A percentile compares a stretch with the other conserved stretches of the same genome.
Conservation (phyloP, 1,139 yeast genomes). For the Debaryomyces sp. region DNA sequence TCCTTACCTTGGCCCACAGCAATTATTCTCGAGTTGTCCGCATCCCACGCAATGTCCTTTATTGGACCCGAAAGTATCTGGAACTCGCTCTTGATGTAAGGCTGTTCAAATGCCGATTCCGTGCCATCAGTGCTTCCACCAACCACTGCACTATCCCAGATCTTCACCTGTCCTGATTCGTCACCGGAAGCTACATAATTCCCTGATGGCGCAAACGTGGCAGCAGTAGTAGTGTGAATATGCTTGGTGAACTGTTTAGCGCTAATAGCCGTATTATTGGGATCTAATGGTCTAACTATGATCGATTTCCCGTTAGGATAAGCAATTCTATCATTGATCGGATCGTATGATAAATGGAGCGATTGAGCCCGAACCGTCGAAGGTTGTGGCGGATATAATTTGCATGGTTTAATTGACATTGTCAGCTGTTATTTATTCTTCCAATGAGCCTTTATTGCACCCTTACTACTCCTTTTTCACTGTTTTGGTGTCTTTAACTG, state of each 20-base stretch:
- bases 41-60: constrained; percentile 90
- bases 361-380: constrained; percentile 70
- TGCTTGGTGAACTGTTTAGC: constrained; percentile 74
- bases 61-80: constrained; percentile 82
- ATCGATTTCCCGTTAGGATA: constrained; percentile 85
- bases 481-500: not conserved
- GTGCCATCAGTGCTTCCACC: constrained; percentile 16
- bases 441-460: not conserved
- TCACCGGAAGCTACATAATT: constrained; percentile 92
- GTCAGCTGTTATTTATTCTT: not conserved
- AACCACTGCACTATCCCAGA: constrained; percentile 68
- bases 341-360: constrained; percentile 75
- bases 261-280: constrained; percentile 34
- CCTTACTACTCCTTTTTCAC: not conserved
- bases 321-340: constrained; percentile 66
- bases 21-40: constrained; percentile 79
- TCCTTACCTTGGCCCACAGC: constrained; percentile 97
- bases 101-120: constrained; percentile 40
- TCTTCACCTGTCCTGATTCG: constrained; percentile 79
- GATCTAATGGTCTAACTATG: constrained; percentile 64
- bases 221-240: constrained; percentile 72
- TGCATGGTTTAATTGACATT: constrained; percentile 33
- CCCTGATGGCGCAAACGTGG: constrained; percentile 87
- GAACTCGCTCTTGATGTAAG: constrained; percentile 76
- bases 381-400: constrained; percentile 74